phyloP scores from a whole-genome alignment of 2,329 filamentous ascomycete species.

The Fusarium subtropicale region DNA sequence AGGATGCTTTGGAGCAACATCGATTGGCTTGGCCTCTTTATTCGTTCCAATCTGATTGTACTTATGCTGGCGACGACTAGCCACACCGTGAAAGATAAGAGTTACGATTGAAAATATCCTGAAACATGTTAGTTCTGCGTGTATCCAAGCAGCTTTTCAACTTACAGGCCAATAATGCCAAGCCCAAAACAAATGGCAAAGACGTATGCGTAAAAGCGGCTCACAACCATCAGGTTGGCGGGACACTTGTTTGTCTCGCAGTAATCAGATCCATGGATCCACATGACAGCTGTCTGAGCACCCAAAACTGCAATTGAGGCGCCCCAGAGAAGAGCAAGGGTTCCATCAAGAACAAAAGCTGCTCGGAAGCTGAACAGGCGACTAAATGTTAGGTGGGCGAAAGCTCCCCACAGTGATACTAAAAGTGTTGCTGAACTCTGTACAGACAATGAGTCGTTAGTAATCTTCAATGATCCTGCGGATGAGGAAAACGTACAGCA shows the following conservation, averaged over 20 bases:
- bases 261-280: slow-evolving; percentile 38
- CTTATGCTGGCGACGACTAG: slow-evolving; percentile 58
- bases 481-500: slow-evolving; percentile 50
- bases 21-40: background rate
- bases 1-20: background rate
- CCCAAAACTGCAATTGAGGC: slow-evolving; percentile 57
- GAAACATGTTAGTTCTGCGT: background rate
- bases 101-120: slow-evolving; percentile 58
- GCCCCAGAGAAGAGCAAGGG: slow-evolving; percentile 66
- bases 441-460: background rate
- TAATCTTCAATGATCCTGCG: accelerated
- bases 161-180: slow-evolving; percentile 59
- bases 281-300: slow-evolving; percentile 47
- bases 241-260: slow-evolving; percentile 44
- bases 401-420: slow-evolving; percentile 59
- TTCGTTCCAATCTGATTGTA: slow-evolving; percentile 31
- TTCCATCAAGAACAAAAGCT: slow-evolving; percentile 62
- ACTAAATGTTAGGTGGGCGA: slow-evolving; percentile 56
- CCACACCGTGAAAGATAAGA: slow-evolving; percentile 56
- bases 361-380: slow-evolving; percentile 66
- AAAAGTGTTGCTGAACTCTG: slow-evolving; percentile 59
- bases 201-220: slow-evolving; percentile 45
- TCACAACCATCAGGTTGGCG: slow-evolving; percentile 1
- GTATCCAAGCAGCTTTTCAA: accelerated
- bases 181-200: slow-evolving; percentile 54